Evolutionary conservation across 2,329 filamentous ascomycete genomes (phyloP), one percentile per base, ranked within the genome.

Genomic region (Ophiostoma perfectum): DNA sequence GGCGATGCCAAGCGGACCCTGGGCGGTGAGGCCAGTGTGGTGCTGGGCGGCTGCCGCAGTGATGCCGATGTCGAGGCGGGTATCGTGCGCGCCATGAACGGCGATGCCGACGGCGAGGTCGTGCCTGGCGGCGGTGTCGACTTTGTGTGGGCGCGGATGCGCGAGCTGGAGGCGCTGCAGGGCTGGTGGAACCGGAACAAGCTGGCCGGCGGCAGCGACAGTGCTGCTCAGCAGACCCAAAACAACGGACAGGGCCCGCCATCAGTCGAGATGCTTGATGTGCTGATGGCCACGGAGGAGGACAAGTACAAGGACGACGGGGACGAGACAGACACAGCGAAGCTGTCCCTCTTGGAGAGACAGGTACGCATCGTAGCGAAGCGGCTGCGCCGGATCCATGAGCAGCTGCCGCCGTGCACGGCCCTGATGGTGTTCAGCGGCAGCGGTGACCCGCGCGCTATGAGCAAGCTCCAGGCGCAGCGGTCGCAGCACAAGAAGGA

Each of bases 1-100:
- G 94, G 93, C 66, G 90, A 93, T 70, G 90, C 91, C 14, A 80
- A 80, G 67, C 84, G 84, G 74, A 86, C 85, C 16, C 80, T 82
- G 5, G 85, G 85, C 65, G 81, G 79, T 62, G 84, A 84, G 60
- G 85, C 87, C 4, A 86, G 81, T 4, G 79, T 84, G 71, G 79
- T 82, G 47, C 82, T 89, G 58, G 76, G 78, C 36, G 75, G 78
- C 16, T 89, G 87, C 76, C 79, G 77, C 58, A 83, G 81, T 60
- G 87, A 89, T 75, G 84, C 86, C 49, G 85, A 89, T 14, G 84
- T 87, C 11, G 78, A 81, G 52, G 76, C 79, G 5, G 82, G 81
- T 68, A 76, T 88, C 27, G 78, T 88, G 68, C 84, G 87, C 65
- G 86, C 86, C 36, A 81, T 88, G 11, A 78, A 80, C 38, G 87